These are phyloP conservation scores for Lolium rigidum DNA, from an alignment of 176 grass and related monocot species.

Conservation along the genomic window DNA sequence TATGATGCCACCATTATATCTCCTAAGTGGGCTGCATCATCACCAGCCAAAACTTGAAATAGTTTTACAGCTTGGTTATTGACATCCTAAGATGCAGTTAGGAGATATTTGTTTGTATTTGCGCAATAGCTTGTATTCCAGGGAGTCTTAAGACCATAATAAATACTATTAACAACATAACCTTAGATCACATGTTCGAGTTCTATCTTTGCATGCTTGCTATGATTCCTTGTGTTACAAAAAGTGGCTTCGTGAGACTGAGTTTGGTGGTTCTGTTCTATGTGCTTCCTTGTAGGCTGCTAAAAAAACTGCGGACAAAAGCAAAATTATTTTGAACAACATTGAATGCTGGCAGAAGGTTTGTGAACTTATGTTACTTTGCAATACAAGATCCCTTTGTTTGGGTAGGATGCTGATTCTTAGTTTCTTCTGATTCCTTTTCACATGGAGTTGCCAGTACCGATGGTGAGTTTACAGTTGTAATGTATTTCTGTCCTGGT, in stretches of 20 bases:
- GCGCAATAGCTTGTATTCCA: background rate
- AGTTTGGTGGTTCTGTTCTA: conserved; percentile 27
- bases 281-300: conserved; percentile 63
- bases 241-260: conserved; percentile 2
- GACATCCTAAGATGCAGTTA: conserved; percentile 7
- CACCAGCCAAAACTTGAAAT: background rate
- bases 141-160: background rate
- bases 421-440: conserved; percentile 53
- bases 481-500: conserved; percentile 14
- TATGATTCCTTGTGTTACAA: conserved; percentile 22
- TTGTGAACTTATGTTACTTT: conserved; percentile 40
- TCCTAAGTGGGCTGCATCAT: background rate
- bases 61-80: conserved; percentile 1
- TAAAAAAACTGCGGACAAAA: conserved; percentile 87
- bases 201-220: background rate
- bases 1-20: background rate
- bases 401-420: conserved; percentile 30
- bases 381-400: conserved; percentile 24
- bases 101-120: background rate
- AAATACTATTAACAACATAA: conserved; percentile 13
- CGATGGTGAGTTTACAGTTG: conserved; percentile 75
- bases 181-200: background rate
- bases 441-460: conserved; percentile 87
- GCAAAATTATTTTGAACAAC: conserved; percentile 79
- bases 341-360: conserved; percentile 99